Conservation (phyloP, 345 rosid species). For the Eucalyptus albens region DNA sequence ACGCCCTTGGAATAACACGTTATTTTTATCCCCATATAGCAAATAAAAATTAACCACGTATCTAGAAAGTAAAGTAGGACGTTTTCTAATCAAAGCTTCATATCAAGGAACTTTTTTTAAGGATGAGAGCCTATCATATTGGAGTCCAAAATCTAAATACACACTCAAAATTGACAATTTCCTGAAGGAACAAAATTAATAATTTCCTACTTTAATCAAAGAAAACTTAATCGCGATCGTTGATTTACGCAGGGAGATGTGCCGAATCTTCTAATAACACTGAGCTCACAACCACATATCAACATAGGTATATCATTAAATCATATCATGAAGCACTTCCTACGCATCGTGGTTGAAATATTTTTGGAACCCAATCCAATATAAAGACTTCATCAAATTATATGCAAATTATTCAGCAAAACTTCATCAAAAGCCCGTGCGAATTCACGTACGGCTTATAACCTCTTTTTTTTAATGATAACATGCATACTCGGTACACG, state of each 20-base stretch:
- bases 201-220: background rate
- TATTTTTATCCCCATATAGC: background rate
- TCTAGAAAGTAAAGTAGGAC: background rate
- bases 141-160: background rate
- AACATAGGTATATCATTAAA: background rate
- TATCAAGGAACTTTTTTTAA: background rate
- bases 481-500: conserved; percentile 73
- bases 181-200: background rate
- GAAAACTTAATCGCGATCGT: background rate
- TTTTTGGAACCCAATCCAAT: background rate
- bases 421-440: background rate
- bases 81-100: background rate
- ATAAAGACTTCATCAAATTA: background rate
- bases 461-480: conserved; percentile 6
- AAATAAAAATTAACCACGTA: background rate
- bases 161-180: background rate
- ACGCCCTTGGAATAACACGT: background rate
- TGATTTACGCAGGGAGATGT: background rate
- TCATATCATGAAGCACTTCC: background rate
- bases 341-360: background rate
- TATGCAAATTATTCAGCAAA: background rate
- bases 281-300: background rate
- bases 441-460: background rate
- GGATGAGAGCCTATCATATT: background rate
- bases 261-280: background rate